Base-by-base conservation (phyloP, 1,284 basidiomycete genomes). In the Cutaneotrichosporon mucoides region DNA sequence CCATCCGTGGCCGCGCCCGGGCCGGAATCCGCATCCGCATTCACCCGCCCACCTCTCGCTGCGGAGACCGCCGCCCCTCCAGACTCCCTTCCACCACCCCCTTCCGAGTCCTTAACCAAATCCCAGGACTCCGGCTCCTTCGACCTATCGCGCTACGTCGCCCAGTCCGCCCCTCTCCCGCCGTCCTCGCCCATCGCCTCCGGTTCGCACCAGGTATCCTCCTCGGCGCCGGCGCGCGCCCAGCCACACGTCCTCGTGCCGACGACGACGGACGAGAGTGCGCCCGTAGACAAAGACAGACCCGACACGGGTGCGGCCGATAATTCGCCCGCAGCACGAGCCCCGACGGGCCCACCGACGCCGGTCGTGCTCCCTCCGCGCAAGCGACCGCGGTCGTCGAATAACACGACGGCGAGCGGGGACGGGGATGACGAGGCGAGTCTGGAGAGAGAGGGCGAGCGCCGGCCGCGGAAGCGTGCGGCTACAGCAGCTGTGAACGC, bases 111-210 rank as follows among this genome's bases (percentile, higher is more conserved):
- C 2, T 34, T 61, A 1, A 49, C 59, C 6, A 57, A 56, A 35
- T 64, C 62, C 34, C 62, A 64, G 46, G 59, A 61, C 56, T 61
- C 59, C 24, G 16, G 41, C 5, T 38, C 38, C 33, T 54, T 59
- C 37, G 43, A 45, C 12, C 53, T 63, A 4, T n/a, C 52, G 5
- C 55, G 49, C 11, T 63, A 24, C 24, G 24, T 46, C 45, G 16
- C 45, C 5, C 46, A 48, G 34, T 48, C 46, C 11, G 37, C 36
- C 3, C 49, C 37, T 24, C 36, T 16, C 7, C n/a, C 49, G 11
- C 48, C 36, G 11, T 38, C 38, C 37, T 24, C 15, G 15, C 24
- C 49, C 3, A 38, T 37, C 33, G 13, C 35, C 9, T 16, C 35
- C 35, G 16, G 8, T 12, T 12, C 10, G 4, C 15, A 11, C 6